Evolutionary conservation across 2,329 filamentous ascomycete species (phyloP).

Genomic region (Nemania sp.): DNA sequence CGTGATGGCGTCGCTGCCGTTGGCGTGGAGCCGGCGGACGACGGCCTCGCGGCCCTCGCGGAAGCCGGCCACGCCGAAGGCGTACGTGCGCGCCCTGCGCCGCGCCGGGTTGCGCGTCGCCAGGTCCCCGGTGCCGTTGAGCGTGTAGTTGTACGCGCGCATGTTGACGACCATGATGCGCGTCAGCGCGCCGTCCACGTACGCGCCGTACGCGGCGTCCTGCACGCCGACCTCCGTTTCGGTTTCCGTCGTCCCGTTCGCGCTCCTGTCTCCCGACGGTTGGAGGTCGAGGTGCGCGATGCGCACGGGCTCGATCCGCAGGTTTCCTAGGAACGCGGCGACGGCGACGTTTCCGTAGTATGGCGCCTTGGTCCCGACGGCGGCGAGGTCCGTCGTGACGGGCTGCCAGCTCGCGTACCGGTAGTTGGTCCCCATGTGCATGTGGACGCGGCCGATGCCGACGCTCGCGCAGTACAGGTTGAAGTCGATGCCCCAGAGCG

Average conservation of each 20-base stretch:
- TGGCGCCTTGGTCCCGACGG: conserved; percentile 62
- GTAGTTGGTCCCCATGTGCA: conserved; percentile 68
- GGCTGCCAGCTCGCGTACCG: conserved; percentile 67
- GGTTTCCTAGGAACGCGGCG: conserved; percentile 58
- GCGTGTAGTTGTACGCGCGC: conserved; percentile 62
- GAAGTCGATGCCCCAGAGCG: conserved; percentile 68
- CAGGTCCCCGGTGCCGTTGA: conserved; percentile 43
- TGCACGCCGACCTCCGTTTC: conserved; percentile 40
- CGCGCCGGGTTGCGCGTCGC: conserved; percentile 35
- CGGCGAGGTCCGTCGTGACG: conserved; percentile 52
- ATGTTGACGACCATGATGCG: conserved; percentile 63
- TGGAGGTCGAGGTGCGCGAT: conserved; percentile 52
- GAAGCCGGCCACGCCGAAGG: conserved; percentile 44
- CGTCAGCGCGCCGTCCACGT: conserved; percentile 48
- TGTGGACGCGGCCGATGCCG: conserved; percentile 61
- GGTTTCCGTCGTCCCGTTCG: not conserved
- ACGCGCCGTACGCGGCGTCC: conserved; percentile 62
- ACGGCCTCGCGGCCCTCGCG: conserved; percentile 25
- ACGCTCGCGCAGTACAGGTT: conserved; percentile 60
- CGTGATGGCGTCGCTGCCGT: conserved; percentile 66
- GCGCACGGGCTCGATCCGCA: conserved; percentile 43
- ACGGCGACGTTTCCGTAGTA: conserved; percentile 67
- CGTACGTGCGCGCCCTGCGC: conserved; percentile 47
- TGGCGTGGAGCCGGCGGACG: conserved; percentile 59
- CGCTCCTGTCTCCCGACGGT: too few species aligned